Conservation (phyloP, 208 protist genomes). For the Crithidia bombi region DNA sequence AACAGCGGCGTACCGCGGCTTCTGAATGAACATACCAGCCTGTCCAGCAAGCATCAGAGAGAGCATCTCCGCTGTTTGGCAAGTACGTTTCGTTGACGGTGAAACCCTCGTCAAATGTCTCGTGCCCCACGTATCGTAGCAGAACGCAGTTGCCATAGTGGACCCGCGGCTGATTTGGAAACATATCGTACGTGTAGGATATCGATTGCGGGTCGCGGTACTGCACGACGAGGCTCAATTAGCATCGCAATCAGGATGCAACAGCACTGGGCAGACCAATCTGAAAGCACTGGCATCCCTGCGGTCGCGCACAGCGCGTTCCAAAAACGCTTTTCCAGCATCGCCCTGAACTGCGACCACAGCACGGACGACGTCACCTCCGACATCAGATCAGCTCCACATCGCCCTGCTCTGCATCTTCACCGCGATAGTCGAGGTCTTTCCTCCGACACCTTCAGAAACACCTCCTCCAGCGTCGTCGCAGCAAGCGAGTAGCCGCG, state of each 20-base stretch:
- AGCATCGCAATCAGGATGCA: conserved; percentile 72
- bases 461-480: conserved; percentile 16
- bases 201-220: conserved; percentile 1
- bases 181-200: conserved; percentile 13
- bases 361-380: not conserved
- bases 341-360: conserved; percentile 56
- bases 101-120: too few species aligned
- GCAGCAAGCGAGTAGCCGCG: conserved; percentile 9
- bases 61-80: too few species aligned
- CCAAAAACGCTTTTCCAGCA: conserved; percentile 59
- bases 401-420: conserved; percentile 6
- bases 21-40: too few species aligned
- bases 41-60: too few species aligned
- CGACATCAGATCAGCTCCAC: conserved; percentile 22
- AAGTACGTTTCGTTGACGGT: too few species aligned
- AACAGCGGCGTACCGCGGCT: too few species aligned
- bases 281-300: conserved; percentile 73
- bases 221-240: conserved; percentile 46
- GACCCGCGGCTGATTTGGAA: not conserved
- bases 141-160: not conserved
- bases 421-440: not conserved
- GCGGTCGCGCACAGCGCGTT: conserved; percentile 60
- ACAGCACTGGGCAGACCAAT: conserved; percentile 69
- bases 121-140: too few species aligned
- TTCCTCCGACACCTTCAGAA: conserved; percentile 32